Evolutionary conservation across 1,139 yeast genomes (phyloP).

Genomic region (Insectozyma bohioensis): DNA sequence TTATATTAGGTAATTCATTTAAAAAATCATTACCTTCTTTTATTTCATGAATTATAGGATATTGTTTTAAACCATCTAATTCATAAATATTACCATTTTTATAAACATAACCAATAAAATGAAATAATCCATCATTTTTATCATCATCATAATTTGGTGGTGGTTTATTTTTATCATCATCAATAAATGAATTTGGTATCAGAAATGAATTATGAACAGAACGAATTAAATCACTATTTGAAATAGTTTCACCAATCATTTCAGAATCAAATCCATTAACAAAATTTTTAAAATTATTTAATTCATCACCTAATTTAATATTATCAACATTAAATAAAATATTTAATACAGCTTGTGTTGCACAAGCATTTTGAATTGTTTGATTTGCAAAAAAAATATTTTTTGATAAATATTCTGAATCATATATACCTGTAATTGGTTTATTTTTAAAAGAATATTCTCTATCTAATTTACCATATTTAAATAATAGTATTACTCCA

Average conservation of each 20-base stretch:
- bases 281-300: conserved; percentile 51
- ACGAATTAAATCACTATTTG: conserved; percentile 61
- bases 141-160: conserved; percentile 31
- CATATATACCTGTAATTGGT: conserved; percentile 50
- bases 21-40: conserved; percentile 40
- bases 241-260: conserved; percentile 61
- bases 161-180: conserved; percentile 39
- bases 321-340: conserved; percentile 43
- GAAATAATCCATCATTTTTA: conserved; percentile 58
- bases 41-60: conserved; percentile 56
- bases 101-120: conserved; percentile 58
- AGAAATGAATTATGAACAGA: conserved; percentile 61
- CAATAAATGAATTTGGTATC: conserved; percentile 50
- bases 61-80: conserved; percentile 63
- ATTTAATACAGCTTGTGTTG: conserved; percentile 74
- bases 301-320: conserved; percentile 50
- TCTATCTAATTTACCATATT: conserved; percentile 48
- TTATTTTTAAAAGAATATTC: conserved; percentile 24
- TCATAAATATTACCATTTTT: conserved; percentile 55
- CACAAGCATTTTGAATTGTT: conserved; percentile 71
- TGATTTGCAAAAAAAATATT: conserved; percentile 64
- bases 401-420: conserved; percentile 32
- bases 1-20: conserved; percentile 40
- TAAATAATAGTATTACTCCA: conserved; percentile 66
- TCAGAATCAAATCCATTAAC: conserved; percentile 56